phyloP scores from a whole-genome alignment of 148 eudicot species.

The Selenicereus undatus region DNA sequence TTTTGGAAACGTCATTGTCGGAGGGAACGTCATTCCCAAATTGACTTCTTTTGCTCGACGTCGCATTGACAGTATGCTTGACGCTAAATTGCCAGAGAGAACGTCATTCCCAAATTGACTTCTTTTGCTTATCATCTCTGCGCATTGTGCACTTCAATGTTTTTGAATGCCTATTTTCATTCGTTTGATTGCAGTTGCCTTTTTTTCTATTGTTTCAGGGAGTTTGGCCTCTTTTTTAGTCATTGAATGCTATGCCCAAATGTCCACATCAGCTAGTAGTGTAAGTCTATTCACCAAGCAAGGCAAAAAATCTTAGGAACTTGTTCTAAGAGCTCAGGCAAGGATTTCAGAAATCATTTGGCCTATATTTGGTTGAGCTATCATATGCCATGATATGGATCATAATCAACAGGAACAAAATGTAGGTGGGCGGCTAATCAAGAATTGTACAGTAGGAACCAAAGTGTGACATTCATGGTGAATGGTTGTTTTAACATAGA shows the following conservation, averaged over 20 bases:
- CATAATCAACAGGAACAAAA: not conserved
- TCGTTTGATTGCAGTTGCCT: not conserved
- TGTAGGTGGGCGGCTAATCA: not conserved
- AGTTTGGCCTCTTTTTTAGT: not conserved
- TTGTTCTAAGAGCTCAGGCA: not conserved
- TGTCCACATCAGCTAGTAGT: not conserved
- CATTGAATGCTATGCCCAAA: not conserved
- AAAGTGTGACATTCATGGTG: not conserved
- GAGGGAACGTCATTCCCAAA: not conserved
- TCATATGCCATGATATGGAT: not conserved
- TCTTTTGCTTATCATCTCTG: too few relatives aligned
- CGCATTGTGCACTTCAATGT: not conserved
- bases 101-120: too few relatives aligned
- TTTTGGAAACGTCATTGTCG: not conserved
- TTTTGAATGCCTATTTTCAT: not conserved
- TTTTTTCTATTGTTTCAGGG: not conserved
- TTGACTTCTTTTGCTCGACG: too few relatives aligned
- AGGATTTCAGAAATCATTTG: not conserved
- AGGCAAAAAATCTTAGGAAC: not conserved
- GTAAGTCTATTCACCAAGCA: not conserved
- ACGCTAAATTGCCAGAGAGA: not conserved
- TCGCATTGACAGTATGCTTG: too few relatives aligned
- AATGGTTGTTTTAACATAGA: not conserved
- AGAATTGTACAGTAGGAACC: not conserved
- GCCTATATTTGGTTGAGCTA: not conserved